Evolutionary conservation across 306 rosid genomes (phyloP), one percentile per base, ranked within the genome.

Genomic region (Neltuma alba): DNA sequence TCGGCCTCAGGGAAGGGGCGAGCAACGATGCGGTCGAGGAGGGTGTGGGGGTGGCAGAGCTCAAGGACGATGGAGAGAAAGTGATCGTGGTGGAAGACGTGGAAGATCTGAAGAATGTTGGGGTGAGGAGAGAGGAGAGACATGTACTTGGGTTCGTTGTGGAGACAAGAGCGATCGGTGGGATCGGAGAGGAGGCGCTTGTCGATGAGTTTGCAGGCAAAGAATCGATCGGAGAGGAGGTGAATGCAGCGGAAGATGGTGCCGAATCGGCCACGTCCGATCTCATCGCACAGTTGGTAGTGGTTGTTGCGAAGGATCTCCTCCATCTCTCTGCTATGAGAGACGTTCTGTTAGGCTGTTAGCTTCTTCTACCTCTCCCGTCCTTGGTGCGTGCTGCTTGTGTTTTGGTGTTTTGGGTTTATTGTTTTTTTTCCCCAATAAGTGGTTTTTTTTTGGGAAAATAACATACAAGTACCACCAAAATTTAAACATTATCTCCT

Each of bases 211-310:
- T 95, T 95, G 87, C 88, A 85, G 82, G 99, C 97, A 77, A 78
- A 89, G 70, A 75, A 54, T 3, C 83, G 82, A 63, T 73, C 69
- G 28, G 90, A 21, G 62, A 40, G 34, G 0, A 86, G 87, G 72
- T 88, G 67, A 70, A 85, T 89, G 45, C 92, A 94, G 3, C 96
- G 93, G 71, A 77, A 81, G 60, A 95, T 86, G 66, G 87, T 92
- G 66, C 98, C 98, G 83, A 95, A 91, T 1, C 91, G 83, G 1
- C 98, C 99, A 0, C 96, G 89, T 4, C 98, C 99, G 64, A 95
- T 91, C 75, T 92, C 99, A 21, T 95, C 97, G 40, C 84, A 73
- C 57, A 92, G 48, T 52, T 90, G 84, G 94, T 92, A 93, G 3
- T 91, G 82, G 14, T 64, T 48, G 28, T 86, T 83, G 8, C 5